Conservation (phyloP, 2,329 filamentous ascomycete species). For the Calonectria ilicicola region DNA sequence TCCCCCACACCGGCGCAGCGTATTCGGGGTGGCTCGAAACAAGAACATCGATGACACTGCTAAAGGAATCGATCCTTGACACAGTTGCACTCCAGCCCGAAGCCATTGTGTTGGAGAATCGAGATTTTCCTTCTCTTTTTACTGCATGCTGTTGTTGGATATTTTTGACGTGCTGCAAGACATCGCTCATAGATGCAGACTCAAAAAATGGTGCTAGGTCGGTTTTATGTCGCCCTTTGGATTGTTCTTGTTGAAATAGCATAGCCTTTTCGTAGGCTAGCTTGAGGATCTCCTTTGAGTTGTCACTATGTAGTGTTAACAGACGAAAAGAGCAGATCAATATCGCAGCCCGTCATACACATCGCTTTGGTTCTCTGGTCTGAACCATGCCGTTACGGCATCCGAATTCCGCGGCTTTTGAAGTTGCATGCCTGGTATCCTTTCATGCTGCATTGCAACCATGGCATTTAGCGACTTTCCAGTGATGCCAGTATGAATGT, state of each 20-base stretch:
- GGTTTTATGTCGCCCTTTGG: neutral
- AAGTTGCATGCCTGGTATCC: neutral
- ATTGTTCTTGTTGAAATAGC: slow-evolving; percentile 5
- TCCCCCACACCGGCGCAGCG: slow-evolving; percentile 23
- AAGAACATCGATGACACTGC: slow-evolving; percentile 15
- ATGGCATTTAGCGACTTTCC: neutral
- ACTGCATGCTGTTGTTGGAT: neutral
- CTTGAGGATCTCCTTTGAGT: slow-evolving; percentile 8
- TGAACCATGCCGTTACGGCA: slow-evolving; percentile 13
- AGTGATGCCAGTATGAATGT: too few species aligned
- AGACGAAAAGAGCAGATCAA: neutral
- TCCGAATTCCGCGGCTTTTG: neutral
- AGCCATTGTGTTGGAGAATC: neutral
- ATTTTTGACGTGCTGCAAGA: neutral
- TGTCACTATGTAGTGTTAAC: neutral
- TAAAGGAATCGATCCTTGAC: slow-evolving; percentile 15
- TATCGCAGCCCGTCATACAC: neutral
- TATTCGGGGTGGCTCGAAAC: slow-evolving; percentile 23
- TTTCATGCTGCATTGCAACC: neutral
- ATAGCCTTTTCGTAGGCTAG: slow-evolving; percentile 18
- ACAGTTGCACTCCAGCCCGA: slow-evolving; percentile 11
- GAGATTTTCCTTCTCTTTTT: slow-evolving; percentile 6
- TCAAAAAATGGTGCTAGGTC: neutral
- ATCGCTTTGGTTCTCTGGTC: neutral
- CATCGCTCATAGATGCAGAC: slow-evolving; percentile 13